Conservation (phyloP, 306 rosid species). For the Vigna hirtella region DNA sequence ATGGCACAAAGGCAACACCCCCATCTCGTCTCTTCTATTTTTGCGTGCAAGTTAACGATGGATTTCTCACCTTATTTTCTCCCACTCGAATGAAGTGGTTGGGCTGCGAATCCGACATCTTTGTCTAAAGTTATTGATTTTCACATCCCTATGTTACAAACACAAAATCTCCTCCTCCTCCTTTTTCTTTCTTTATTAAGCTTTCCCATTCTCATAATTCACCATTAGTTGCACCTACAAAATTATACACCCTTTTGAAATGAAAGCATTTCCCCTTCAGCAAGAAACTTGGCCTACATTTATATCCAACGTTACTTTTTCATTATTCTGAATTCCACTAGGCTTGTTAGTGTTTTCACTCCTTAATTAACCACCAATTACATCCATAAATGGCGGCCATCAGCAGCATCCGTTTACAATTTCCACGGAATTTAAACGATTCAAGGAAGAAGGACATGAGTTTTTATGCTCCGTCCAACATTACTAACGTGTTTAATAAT, state of each 20-base stretch:
- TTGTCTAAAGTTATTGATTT: neutral
- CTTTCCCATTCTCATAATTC: constrained; percentile 21
- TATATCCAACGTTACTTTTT: constrained; percentile 42
- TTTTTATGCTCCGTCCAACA: constrained; percentile 18
- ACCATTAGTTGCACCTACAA: constrained; percentile 51
- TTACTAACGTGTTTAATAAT: constrained; percentile 12
- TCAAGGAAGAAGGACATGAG: constrained; percentile 40
- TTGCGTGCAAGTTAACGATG: constrained; percentile 49
- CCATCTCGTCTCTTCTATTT: constrained; percentile 29
- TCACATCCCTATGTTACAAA: constrained; percentile 1
- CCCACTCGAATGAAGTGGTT: constrained; percentile 42
- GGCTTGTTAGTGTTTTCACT: constrained; percentile 12
- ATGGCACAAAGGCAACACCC: constrained; percentile 13
- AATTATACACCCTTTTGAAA: neutral
- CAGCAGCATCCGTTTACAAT: constrained; percentile 13
- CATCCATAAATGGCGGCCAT: constrained; percentile 56
- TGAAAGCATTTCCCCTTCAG: constrained; percentile 11
- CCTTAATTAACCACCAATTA: constrained; percentile 24
- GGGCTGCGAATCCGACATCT: constrained; percentile 30
- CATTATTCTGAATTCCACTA: constrained; percentile 24
- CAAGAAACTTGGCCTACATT: constrained; percentile 46
- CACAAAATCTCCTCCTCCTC: neutral
- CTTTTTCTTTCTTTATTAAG: constrained; percentile 24
- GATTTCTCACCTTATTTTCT: constrained; percentile 8
- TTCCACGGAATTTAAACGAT: constrained; percentile 30